Percentiles rank a stretch among this genome's conserved stretches.
These are phyloP conservation scores for Wickerhamiella spandovensis DNA, from an alignment of 805 yeast species.

Conservation along the genomic window DNA sequence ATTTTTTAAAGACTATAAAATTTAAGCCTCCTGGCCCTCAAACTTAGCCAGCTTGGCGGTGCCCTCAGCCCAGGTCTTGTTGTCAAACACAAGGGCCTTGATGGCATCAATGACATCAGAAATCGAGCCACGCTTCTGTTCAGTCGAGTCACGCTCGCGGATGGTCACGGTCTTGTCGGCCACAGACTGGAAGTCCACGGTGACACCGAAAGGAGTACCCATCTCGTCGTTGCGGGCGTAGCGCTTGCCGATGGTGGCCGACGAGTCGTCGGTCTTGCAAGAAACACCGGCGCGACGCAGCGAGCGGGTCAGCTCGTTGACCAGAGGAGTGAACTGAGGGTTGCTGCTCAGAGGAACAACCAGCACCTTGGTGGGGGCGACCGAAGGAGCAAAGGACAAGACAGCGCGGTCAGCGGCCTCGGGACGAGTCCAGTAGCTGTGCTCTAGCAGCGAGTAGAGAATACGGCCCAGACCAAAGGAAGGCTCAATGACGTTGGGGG, in stretches of 20 bases:
- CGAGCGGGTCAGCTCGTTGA: constrained; percentile 50
- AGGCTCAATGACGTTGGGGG: constrained; percentile 97
- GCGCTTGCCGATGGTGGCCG: constrained; percentile 95
- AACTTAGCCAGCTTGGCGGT: constrained; percentile 60
- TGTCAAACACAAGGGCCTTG: constrained; percentile 59
- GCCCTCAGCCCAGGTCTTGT: constrained; percentile 74
- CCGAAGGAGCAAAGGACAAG: constrained; percentile 82
- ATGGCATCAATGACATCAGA: constrained; percentile 60
- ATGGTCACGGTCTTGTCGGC: constrained; percentile 80
- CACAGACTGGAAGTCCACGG: constrained; percentile 88
- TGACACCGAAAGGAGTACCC: constrained; percentile 97
- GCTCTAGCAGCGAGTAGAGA: constrained; percentile 85
- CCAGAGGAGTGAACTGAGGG: constrained; percentile 62
- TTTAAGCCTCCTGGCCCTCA: constrained; percentile 47
- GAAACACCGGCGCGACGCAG: constrained; percentile 77
- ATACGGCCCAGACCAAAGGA: constrained; percentile 99
- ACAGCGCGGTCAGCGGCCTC: constrained; percentile 82
- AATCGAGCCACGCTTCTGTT: constrained; percentile 86
- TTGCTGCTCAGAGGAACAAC: constrained; percentile 87
- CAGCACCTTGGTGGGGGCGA: constrained; percentile 95
- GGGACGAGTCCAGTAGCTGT: constrained; percentile 87
- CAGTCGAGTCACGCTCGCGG: constrained; percentile 94
- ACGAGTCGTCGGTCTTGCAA: constrained; percentile 91
- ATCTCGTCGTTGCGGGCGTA: constrained; percentile 96
- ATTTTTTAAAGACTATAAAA: neutral